Evolutionary conservation across 768 basidiomycete species (phyloP), one percentile per base, ranked within the genome.

Genomic region (Pleurotus giganteus): DNA sequence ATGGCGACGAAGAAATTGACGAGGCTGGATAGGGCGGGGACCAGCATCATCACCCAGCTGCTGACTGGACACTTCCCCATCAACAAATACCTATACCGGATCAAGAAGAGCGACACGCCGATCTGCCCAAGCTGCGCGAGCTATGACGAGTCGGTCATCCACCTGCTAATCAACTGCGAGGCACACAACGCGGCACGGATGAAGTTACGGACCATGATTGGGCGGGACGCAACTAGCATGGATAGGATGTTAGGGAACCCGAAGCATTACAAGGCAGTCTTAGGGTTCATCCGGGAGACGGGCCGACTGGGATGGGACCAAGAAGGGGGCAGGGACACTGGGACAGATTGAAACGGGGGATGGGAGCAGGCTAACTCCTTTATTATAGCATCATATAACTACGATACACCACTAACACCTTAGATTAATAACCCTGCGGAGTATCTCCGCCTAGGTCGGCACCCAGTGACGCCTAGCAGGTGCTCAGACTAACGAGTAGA

Each of bases 1-100:
- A 17, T 28, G 2, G 42, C 54, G 37, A 4, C n/a, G 37, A 8
- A 39, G 37, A 21, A 15, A 6, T 28, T 32, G 11, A 9, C n/a
- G n/a, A 4, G 9, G 7, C 23, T 57, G 45, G n/a, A 34, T 17
- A 19, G 41, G 24, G 11, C 13, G 15, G 15, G 29, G 23, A 17
- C 50, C 26, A 57, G 47, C 42, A 27, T 58, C 15, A 42, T 58
- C 42, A 28, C 46, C 13, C 57, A 58, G 24, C 42, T 58, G 11
- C 6, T 42, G 17, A 58, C 57, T 6, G 32, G 49, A 9, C 57
- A 58, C 34, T 13, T 54, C 44, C 57, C 43, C 12, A 32, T 58
- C 9, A 47, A 47, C 15, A 15, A 27, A 23, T 34, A 54, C 36
- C 57, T 58, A 23, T 39, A 54, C 45, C 28, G 32, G n/a, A 58